Evolutionary conservation across 179 eudicot genomes (phyloP).

Genomic region (Beta macrorhiza): DNA sequence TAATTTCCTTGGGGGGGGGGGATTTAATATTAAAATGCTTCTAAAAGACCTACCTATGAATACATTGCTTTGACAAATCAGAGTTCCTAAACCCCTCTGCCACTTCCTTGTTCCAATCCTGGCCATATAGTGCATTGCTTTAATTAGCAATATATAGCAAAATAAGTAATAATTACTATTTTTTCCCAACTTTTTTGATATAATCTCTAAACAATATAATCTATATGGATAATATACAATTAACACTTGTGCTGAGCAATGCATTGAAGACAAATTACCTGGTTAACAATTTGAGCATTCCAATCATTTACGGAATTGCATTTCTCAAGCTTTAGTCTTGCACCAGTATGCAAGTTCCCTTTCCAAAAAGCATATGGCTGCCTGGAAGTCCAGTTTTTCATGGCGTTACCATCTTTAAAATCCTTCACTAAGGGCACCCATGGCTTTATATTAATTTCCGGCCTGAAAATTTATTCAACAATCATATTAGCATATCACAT

Average conservation of each 20-base stretch:
- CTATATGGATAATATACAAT: background rate
- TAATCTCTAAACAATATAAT: too few relatives aligned
- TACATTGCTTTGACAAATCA: constrained; percentile 43
- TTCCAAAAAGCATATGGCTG: constrained; percentile 55
- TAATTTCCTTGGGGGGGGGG: too few relatives aligned
- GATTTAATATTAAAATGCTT: too few relatives aligned
- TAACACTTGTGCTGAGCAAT: background rate
- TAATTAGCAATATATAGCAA: background rate
- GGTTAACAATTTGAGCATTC: constrained; percentile 34
- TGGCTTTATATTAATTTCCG: constrained; percentile 50
- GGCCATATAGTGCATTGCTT: constrained; percentile 8
- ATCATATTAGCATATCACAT: too few relatives aligned
- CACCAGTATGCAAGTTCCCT: constrained; percentile 40
- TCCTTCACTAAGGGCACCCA: constrained; percentile 45
- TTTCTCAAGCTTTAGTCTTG: constrained; percentile 27
- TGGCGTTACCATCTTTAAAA: constrained; percentile 37
- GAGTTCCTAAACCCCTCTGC: constrained; percentile 36
- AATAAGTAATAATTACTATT: too few relatives aligned
- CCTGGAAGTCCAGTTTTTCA: constrained; percentile 45
- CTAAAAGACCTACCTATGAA: constrained; percentile 27
- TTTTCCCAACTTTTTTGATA: too few relatives aligned
- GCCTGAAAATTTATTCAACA: constrained; percentile 31
- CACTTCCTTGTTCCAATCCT: constrained; percentile 41
- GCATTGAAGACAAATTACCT: constrained; percentile 28
- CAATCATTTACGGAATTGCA: constrained; percentile 39